Evolutionary conservation across 2,329 filamentous ascomycete species (phyloP).

Genomic region (Bipolaris cookei): DNA sequence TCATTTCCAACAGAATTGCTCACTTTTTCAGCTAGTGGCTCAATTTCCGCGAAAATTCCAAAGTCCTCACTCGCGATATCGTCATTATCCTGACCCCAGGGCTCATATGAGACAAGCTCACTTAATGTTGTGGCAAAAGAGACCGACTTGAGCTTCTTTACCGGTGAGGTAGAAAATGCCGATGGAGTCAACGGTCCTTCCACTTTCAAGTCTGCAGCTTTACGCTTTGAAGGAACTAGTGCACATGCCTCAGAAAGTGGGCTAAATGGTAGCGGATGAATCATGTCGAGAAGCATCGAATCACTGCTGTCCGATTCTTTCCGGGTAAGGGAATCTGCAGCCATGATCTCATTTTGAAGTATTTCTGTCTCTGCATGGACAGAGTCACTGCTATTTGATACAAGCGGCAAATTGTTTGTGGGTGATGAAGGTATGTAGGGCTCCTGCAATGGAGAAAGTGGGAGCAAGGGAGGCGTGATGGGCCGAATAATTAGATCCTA

Average conservation of each 20-base stretch:
- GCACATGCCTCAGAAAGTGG: constrained; percentile 19
- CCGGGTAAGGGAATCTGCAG: constrained; percentile 42
- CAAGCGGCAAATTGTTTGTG: constrained; percentile 44
- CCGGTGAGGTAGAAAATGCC: constrained; percentile 44
- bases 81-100: constrained; percentile 25
- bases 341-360: constrained; percentile 45
- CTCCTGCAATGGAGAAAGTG: constrained; percentile 50
- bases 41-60: constrained; percentile 44
- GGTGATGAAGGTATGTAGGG: constrained; percentile 52
- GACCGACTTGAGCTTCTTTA: constrained; percentile 52
- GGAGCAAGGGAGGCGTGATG: constrained; percentile 58
- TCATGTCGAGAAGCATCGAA: constrained; percentile 40
- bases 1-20: constrained; percentile 52
- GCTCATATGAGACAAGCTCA: constrained; percentile 43
- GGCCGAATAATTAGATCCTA: constrained; percentile 40
- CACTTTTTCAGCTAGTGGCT: constrained; percentile 47
- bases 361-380: constrained; percentile 42
- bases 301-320: constrained; percentile 43
- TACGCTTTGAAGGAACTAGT: constrained; percentile 41
- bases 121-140: constrained; percentile 48
- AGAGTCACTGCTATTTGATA: constrained; percentile 48
- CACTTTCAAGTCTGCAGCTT: constrained; percentile 50
- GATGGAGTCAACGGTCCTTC: constrained; percentile 56
- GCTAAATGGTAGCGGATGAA: constrained; percentile 30
- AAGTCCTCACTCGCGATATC: constrained; percentile 24